phyloP scores from a whole-genome alignment of 441 rosid species.

The Erysimum pusillum region DNA sequence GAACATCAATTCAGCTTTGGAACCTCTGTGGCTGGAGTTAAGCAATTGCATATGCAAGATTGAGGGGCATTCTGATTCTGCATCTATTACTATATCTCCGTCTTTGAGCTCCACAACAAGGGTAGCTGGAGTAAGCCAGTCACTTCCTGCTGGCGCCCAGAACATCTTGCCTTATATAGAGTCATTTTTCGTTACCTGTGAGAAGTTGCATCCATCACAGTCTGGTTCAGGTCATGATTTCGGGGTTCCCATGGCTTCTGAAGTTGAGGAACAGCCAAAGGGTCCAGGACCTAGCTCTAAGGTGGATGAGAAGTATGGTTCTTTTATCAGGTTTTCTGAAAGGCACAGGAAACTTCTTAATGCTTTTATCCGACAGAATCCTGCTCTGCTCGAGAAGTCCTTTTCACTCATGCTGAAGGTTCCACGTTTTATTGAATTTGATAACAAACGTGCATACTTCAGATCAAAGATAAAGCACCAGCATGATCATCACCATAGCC shows the following conservation, averaged over 20 bases:
- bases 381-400: constrained; percentile 94
- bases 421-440: constrained; percentile 95
- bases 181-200: constrained; percentile 89
- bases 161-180: constrained; percentile 92
- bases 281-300: constrained; percentile 58
- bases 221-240: constrained; percentile 72
- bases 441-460: constrained; percentile 90
- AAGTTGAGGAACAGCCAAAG: constrained; percentile 73
- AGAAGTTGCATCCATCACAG: constrained; percentile 86
- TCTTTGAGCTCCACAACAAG: constrained; percentile 60
- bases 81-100: constrained; percentile 52
- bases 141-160: constrained; percentile 96
- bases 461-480: constrained; percentile 94
- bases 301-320: constrained; percentile 81
- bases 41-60: constrained; percentile 92
- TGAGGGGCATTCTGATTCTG: constrained; percentile 83
- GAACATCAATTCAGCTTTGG: constrained; percentile 78
- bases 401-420: constrained; percentile 93
- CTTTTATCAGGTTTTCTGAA: constrained; percentile 90
- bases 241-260: constrained; percentile 59
- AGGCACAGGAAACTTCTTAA: constrained; percentile 91
- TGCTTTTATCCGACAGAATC: constrained; percentile 94
- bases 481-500: constrained; percentile 91
- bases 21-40: constrained; percentile 90
- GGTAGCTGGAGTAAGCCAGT: constrained; percentile 70